Evolutionary conservation across 169 alveolate species (phyloP).

Genomic region (Cryptosporidium canis): DNA sequence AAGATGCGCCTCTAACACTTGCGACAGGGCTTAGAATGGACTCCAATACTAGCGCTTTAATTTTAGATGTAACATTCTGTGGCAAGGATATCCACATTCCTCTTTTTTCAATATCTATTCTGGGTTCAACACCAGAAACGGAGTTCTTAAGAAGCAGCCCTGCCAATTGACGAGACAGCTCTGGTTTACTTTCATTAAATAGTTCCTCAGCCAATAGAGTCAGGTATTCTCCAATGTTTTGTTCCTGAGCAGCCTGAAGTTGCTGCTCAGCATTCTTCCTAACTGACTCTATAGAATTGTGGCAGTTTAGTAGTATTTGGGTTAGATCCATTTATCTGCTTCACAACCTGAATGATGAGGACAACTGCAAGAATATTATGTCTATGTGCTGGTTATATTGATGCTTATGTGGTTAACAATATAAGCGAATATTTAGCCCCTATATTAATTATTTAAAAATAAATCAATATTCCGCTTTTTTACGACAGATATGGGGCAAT

Average conservation of each 20-base stretch:
- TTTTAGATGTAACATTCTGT: constrained; percentile 79
- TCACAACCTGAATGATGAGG: constrained; percentile 4
- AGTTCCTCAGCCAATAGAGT: constrained; percentile 56
- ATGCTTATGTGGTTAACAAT: neutral
- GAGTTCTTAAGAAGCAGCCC: constrained; percentile 85
- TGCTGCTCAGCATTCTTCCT: constrained; percentile 71
- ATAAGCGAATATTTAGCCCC: neutral
- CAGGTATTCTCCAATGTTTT: constrained; percentile 50
- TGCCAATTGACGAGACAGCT: constrained; percentile 83
- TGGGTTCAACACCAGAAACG: constrained; percentile 79
- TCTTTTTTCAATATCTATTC: constrained; percentile 80
- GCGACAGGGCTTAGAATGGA: constrained; percentile 77
- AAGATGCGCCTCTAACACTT: constrained; percentile 82
- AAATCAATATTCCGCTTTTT: constrained; percentile 7
- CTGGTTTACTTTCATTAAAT: constrained; percentile 66
- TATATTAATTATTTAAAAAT: neutral
- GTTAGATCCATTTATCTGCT: constrained; percentile 71
- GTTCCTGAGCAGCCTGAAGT: constrained; percentile 57
- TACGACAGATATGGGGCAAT: constrained; percentile 55
- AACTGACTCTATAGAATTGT: constrained; percentile 69
- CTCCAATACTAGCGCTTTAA: constrained; percentile 78
- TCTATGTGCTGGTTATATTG: neutral
- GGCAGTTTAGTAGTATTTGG: constrained; percentile 70
- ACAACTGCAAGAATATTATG: neutral
- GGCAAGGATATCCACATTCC: constrained; percentile 81